Percentiles rank a stretch among this genome's conserved stretches.
phyloP scores from a whole-genome alignment of 2,329 filamentous ascomycete genomes.

The Penicillium crustosum region DNA sequence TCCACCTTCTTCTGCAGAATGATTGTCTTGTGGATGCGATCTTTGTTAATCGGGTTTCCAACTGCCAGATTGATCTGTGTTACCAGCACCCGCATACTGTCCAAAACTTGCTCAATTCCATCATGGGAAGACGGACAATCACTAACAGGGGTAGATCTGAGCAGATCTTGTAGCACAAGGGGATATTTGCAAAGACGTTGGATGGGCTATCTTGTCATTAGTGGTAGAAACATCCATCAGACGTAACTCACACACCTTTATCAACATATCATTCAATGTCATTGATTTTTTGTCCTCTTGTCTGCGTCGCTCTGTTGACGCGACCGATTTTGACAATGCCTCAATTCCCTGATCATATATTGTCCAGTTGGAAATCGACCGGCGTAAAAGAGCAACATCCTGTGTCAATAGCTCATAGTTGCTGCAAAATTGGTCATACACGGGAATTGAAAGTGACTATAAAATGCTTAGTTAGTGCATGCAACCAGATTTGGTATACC shows the following conservation, averaged over 20 bases:
- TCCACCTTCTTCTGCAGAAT: constrained; percentile 76
- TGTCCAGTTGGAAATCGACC: constrained; percentile 70
- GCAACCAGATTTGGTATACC: too few relatives aligned
- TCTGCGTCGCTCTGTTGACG: constrained; percentile 64
- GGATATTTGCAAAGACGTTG: constrained; percentile 91
- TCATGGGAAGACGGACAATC: constrained; percentile 83
- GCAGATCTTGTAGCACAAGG: constrained; percentile 77
- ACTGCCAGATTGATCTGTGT: constrained; percentile 82
- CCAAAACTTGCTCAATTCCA: constrained; percentile 72
- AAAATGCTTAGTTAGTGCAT: constrained; percentile 49
- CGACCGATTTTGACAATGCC: constrained; percentile 71
- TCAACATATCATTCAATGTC: constrained; percentile 80
- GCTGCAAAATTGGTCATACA: constrained; percentile 88
- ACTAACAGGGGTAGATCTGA: constrained; percentile 76
- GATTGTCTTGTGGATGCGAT: constrained; percentile 77
- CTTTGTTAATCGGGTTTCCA: constrained; percentile 68
- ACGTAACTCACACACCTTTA: constrained; percentile 63
- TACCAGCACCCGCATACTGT: constrained; percentile 71
- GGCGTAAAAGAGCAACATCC: constrained; percentile 69
- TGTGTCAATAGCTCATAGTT: constrained; percentile 85
- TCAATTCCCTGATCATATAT: constrained; percentile 84
- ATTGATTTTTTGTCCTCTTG: constrained; percentile 70
- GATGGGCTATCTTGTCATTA: constrained; percentile 65
- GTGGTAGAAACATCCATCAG: neutral
- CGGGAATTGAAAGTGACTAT: constrained; percentile 76